Evolutionary conservation across 192 early-diverging fungal species (phyloP).

Genomic region (Backusella australiensis): DNA sequence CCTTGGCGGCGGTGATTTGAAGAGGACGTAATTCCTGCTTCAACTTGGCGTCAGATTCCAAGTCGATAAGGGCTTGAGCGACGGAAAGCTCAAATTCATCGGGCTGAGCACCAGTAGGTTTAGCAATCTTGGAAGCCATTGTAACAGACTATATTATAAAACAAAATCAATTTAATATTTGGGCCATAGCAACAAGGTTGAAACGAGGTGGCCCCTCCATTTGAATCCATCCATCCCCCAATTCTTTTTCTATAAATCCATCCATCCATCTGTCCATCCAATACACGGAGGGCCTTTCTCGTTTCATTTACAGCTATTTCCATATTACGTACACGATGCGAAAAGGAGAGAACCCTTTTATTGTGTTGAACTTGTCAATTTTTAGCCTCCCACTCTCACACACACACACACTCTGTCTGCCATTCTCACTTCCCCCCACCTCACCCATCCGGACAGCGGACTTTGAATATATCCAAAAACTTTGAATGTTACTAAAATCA

Average conservation of each 20-base stretch:
- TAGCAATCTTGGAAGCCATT: constrained; percentile 40
- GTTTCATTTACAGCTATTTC: neutral
- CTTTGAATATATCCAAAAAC: too few species aligned
- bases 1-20: constrained; percentile 95
- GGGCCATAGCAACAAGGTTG: neutral
- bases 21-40: constrained; percentile 96
- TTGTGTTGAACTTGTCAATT: neutral
- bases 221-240: constrained; percentile 24
- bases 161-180: neutral
- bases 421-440: too few species aligned
- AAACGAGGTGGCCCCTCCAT: too few species aligned
- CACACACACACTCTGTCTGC: neutral
- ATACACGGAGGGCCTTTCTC: neutral
- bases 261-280: neutral
- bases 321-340: constrained; percentile 12
- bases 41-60: constrained; percentile 95
- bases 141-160: constrained; percentile 8
- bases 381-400: neutral
- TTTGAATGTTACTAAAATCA: too few species aligned
- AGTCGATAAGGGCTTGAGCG: constrained; percentile 93
- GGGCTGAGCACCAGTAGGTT: constrained; percentile 34
- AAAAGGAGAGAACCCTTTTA: constrained; percentile 11
- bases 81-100: constrained; percentile 91
- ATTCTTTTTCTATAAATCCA: constrained; percentile 8
- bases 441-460: too few species aligned